Evolutionary conservation across 163 green algal species (phyloP).

Genomic region (Scenedesmus sp.): DNA sequence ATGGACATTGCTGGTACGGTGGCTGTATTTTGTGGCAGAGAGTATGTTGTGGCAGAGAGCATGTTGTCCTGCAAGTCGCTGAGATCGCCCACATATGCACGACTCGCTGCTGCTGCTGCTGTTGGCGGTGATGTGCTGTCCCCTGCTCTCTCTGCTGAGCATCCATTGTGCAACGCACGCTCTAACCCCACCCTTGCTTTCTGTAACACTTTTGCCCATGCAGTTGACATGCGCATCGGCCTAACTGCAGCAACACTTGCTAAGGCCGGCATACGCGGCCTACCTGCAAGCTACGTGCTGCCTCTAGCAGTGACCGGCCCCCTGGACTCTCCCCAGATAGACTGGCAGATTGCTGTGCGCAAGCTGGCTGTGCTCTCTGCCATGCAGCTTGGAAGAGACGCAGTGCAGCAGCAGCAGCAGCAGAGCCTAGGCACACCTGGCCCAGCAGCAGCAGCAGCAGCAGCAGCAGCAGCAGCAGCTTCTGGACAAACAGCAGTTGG

Average conservation of each 20-base stretch:
- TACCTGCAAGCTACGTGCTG: conserved; percentile 50
- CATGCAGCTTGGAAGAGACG: conserved; percentile 32
- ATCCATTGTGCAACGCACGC: too few relatives aligned
- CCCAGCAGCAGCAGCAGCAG: background rate
- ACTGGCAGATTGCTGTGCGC: conserved; percentile 33
- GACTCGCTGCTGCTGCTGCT: background rate
- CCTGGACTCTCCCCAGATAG: conserved; percentile 37
- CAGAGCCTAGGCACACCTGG: background rate
- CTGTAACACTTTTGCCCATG: background rate
- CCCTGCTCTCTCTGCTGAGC: background rate
- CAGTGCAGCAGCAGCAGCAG: background rate
- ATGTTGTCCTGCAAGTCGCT: background rate
- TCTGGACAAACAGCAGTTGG: background rate
- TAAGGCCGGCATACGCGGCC: conserved; percentile 39
- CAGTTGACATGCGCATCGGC: conserved; percentile 15
- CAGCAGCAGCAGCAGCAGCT: background rate
- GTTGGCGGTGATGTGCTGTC: background rate
- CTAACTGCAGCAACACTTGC: background rate
- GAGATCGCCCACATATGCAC: background rate
- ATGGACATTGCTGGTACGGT: background rate
- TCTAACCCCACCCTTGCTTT: background rate
- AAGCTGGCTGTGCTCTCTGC: conserved; percentile 47
- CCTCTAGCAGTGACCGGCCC: conserved; percentile 47
- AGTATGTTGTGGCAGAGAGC: background rate
- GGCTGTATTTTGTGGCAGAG: background rate